Percentiles rank a stretch among this genome's conserved stretches.
Conservation (phyloP, 2,329 filamentous ascomycete species). For the Colletotrichum lindemuthianum region DNA sequence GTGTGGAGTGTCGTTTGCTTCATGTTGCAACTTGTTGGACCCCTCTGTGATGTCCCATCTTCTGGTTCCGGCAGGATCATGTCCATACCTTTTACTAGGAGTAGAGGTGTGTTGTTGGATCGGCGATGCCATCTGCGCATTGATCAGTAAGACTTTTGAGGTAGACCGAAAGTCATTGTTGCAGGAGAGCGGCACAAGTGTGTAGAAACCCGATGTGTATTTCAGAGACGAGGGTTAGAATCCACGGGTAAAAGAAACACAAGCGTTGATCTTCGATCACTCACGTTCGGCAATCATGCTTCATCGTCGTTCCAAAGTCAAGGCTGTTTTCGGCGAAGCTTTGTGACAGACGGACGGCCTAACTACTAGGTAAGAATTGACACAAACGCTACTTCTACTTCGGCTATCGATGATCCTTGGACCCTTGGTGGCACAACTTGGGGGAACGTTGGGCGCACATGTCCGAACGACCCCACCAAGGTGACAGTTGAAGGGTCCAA, state of each 20-base stretch:
- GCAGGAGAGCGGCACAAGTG: background rate
- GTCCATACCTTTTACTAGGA: background rate
- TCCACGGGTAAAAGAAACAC: background rate
- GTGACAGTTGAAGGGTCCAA: background rate
- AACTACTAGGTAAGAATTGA: background rate
- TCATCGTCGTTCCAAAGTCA: too few species aligned
- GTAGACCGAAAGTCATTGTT: constrained; percentile 2
- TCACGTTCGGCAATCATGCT: background rate
- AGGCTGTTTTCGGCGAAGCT: too few species aligned
- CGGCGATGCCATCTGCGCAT: constrained; percentile 9
- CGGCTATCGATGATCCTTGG: constrained; percentile 13
- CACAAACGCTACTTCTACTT: background rate
- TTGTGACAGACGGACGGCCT: background rate
- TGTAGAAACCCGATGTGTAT: background rate
- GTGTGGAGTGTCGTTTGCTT: background rate
- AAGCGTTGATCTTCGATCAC: background rate
- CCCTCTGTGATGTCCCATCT: background rate
- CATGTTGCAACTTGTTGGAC: background rate
- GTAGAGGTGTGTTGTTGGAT: background rate
- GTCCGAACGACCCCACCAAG: constrained; percentile 3
- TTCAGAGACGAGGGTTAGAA: background rate
- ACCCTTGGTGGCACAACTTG: constrained; percentile 1
- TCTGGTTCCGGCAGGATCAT: too few species aligned
- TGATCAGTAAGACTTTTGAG: background rate
- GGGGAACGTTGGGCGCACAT: constrained; percentile 10